Evolutionary conservation across 2,329 filamentous ascomycete genomes (phyloP).

Genomic region (Bipolaris cookei): DNA sequence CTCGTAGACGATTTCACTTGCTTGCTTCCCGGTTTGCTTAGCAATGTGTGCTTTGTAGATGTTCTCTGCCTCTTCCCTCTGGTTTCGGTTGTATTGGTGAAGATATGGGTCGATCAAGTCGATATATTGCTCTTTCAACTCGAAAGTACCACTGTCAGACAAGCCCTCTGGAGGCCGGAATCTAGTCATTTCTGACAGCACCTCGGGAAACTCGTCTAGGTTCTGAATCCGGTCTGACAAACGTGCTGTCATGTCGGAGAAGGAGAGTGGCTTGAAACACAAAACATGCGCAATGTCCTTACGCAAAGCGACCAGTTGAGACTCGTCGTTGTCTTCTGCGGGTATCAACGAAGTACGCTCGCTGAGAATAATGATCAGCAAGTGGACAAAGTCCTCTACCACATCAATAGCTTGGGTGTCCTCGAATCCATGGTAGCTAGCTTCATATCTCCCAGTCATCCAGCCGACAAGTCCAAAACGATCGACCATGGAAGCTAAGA

Average conservation of each 20-base stretch:
- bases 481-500: slow-evolving; percentile 88
- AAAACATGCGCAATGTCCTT: slow-evolving; percentile 92
- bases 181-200: slow-evolving; percentile 84
- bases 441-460: slow-evolving; percentile 81
- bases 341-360: slow-evolving; percentile 83
- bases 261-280: slow-evolving; percentile 95
- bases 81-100: slow-evolving; percentile 95
- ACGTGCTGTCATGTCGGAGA: slow-evolving; percentile 86
- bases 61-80: slow-evolving; percentile 91
- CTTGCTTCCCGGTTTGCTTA: slow-evolving; percentile 80
- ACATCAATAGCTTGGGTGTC: slow-evolving; percentile 89
- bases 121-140: slow-evolving; percentile 83
- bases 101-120: slow-evolving; percentile 94
- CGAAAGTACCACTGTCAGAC: slow-evolving; percentile 91
- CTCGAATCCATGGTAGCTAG: slow-evolving; percentile 72
- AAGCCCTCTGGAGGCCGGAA: slow-evolving; percentile 91
- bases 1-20: slow-evolving; percentile 88
- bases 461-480: slow-evolving; percentile 87
- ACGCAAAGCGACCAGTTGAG: slow-evolving; percentile 74
- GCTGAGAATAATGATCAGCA: slow-evolving; percentile 87
- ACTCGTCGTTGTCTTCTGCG: slow-evolving; percentile 67
- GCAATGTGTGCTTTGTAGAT: slow-evolving; percentile 87
- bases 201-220: slow-evolving; percentile 82
- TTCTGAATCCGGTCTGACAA: slow-evolving; percentile 90
- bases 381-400: slow-evolving; percentile 92